Evolutionary conservation across 2,329 filamentous ascomycete genomes (phyloP).

Genomic region (Cercospora berteroae): DNA sequence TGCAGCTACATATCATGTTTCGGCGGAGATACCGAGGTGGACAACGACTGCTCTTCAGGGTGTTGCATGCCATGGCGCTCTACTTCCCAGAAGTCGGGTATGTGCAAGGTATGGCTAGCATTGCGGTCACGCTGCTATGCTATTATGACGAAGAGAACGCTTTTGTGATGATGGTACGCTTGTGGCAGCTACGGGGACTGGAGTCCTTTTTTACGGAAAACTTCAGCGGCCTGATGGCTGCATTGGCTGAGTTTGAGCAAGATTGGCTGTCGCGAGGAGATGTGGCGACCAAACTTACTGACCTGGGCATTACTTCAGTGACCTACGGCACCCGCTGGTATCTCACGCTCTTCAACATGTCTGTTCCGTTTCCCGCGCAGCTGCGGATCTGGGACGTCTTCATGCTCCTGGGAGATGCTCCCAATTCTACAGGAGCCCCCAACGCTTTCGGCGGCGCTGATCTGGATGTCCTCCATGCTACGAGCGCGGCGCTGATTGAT

Average conservation of each 20-base stretch:
- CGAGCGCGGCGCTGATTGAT: slow-evolving; percentile 84
- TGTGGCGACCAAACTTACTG: slow-evolving; percentile 73
- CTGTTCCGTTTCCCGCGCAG: slow-evolving; percentile 89
- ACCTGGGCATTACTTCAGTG: slow-evolving; percentile 78
- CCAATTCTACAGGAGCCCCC: background rate
- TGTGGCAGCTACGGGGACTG: slow-evolving; percentile 87
- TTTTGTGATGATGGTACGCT: slow-evolving; percentile 93
- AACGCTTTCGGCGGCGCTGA: slow-evolving; percentile 56
- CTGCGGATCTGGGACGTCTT: slow-evolving; percentile 97
- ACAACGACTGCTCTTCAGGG: slow-evolving; percentile 85
- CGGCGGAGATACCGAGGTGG: slow-evolving; percentile 85
- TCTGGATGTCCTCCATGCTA: slow-evolving; percentile 85
- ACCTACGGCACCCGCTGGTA: slow-evolving; percentile 98
- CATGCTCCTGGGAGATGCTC: slow-evolving; percentile 79
- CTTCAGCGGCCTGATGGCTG: slow-evolving; percentile 82
- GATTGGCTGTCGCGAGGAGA: slow-evolving; percentile 77
- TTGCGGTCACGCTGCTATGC: slow-evolving; percentile 87
- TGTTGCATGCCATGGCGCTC: slow-evolving; percentile 85
- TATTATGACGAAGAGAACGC: slow-evolving; percentile 95
- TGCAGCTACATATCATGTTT: slow-evolving; percentile 97
- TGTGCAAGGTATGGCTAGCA: slow-evolving; percentile 94
- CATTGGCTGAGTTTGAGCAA: slow-evolving; percentile 78
- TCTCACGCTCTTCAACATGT: slow-evolving; percentile 94
- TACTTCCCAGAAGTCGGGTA: slow-evolving; percentile 92
- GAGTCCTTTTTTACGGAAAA: slow-evolving; percentile 79